Conservation (phyloP, 2,329 filamentous ascomycete genomes). For the Ploettnerulaceae sp. region DNA sequence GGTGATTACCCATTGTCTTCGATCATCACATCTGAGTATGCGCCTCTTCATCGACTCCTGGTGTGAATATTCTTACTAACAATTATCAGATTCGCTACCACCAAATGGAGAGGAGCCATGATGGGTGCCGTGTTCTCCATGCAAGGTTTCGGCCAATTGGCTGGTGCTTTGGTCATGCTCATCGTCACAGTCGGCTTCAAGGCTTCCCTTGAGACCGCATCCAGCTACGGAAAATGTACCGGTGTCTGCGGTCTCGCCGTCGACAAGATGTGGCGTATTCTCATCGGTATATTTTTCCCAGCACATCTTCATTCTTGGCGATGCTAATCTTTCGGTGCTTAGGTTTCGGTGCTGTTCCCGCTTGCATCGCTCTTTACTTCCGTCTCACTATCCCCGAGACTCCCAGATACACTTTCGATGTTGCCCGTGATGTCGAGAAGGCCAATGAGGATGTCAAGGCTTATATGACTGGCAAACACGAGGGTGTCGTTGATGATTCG, state of each 20-base stretch:
- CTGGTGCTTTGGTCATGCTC: slow-evolving; percentile 69
- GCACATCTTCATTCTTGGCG: no score
- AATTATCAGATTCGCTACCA: slow-evolving; percentile 85
- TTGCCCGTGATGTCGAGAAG: slow-evolving; percentile 69
- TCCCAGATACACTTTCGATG: slow-evolving; percentile 83
- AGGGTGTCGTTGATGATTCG: slow-evolving; percentile 61
- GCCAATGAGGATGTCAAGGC: slow-evolving; percentile 67
- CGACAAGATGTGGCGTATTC: slow-evolving; percentile 82
- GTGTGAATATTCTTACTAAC: no score
- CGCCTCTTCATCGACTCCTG: no score
- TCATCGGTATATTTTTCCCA: slow-evolving; percentile 51
- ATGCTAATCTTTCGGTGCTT: no score
- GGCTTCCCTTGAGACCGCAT: slow-evolving; percentile 50
- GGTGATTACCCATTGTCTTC: slow-evolving; percentile 79
- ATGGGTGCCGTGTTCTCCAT: slow-evolving; percentile 84
- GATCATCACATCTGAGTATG: slow-evolving; percentile 81
- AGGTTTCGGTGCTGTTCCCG: slow-evolving; percentile 72
- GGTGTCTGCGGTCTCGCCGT: slow-evolving; percentile 62
- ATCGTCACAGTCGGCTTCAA: slow-evolving; percentile 71
- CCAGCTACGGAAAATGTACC: slow-evolving; percentile 52
- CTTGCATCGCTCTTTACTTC: slow-evolving; percentile 77
- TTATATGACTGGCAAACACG: slow-evolving; percentile 62
- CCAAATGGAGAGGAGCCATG: slow-evolving; percentile 81
- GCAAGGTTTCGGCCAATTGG: slow-evolving; percentile 79
- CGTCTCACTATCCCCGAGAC: slow-evolving; percentile 83